These are phyloP conservation scores for Citrus sp. DNA, from an alignment of 345 rosid genomes.

Conservation along the genomic window DNA sequence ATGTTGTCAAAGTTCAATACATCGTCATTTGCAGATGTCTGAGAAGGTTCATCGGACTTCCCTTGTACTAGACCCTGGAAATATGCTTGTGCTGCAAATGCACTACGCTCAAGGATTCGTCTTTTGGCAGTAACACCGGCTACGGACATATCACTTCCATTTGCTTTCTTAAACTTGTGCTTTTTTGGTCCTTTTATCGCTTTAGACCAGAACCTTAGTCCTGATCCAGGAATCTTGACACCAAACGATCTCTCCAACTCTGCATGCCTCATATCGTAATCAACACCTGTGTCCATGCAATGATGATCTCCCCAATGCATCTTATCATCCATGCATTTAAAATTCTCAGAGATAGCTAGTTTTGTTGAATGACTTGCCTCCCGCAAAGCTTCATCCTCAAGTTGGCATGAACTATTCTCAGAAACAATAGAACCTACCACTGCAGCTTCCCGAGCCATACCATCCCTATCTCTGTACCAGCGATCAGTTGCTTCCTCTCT, in stretches of 20 bases:
- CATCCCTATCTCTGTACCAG: conserved; percentile 63
- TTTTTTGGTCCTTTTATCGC: conserved; percentile 57
- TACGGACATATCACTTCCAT: conserved; percentile 40
- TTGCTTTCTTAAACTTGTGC: conserved; percentile 55
- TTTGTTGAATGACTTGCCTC: conserved; percentile 39
- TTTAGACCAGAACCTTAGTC: conserved; percentile 66
- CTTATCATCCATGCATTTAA: conserved; percentile 65
- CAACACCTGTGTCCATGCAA: conserved; percentile 72
- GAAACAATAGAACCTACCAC: conserved; percentile 69
- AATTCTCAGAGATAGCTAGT: conserved; percentile 38
- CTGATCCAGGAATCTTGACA: conserved; percentile 67
- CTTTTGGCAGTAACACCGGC: conserved; percentile 55
- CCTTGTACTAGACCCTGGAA: conserved; percentile 47
- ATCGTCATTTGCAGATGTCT: conserved; percentile 38
- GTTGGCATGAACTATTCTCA: conserved; percentile 34
- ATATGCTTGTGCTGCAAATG: conserved; percentile 63
- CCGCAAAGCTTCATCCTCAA: conserved; percentile 36
- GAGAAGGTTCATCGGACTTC: conserved; percentile 37
- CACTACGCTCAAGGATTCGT: conserved; percentile 76
- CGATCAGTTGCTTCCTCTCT: conserved; percentile 67
- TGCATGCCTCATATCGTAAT: conserved; percentile 81
- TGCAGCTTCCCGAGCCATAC: conserved; percentile 73
- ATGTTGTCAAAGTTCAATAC: conserved; percentile 35
- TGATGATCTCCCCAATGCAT: conserved; percentile 80
- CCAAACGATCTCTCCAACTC: conserved; percentile 95